Percentiles rank a stretch among this genome's conserved stretches.
These are phyloP conservation scores for Suillus alpinus DNA, from an alignment of 768 basidiomycete species.

Conservation along the genomic window DNA sequence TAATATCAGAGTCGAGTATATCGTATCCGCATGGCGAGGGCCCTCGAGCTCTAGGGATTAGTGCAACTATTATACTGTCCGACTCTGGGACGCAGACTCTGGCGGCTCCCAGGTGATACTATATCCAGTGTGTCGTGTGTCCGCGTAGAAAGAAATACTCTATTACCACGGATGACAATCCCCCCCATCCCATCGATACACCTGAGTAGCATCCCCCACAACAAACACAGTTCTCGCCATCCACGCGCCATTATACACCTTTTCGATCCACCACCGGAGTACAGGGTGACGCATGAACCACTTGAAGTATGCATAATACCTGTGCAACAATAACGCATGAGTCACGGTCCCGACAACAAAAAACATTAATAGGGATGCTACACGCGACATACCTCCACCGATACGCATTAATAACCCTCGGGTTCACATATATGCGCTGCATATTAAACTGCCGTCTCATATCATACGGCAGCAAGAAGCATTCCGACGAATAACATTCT, in stretches of 20 bases:
- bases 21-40: too few relatives aligned
- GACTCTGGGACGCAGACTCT: too few relatives aligned
- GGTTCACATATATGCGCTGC: constrained; percentile 36
- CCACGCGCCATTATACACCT: constrained; percentile 34
- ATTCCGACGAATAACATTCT: constrained; percentile 39
- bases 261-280: constrained; percentile 42
- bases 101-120: too few relatives aligned
- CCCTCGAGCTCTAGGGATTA: too few relatives aligned
- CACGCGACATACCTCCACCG: constrained; percentile 28
- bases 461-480: constrained; percentile 42
- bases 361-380: neutral
- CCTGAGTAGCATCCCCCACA: constrained; percentile 29
- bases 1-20: too few relatives aligned
- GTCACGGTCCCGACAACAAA: neutral
- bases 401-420: constrained; percentile 38
- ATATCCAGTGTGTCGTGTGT: too few relatives aligned
- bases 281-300: constrained; percentile 36
- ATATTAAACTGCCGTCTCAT: constrained; percentile 37
- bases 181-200: constrained; percentile 9
- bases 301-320: constrained; percentile 34
- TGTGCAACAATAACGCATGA: neutral
- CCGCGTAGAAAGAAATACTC: neutral
- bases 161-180: neutral
- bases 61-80: too few relatives aligned
- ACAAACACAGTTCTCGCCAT: constrained; percentile 35